Conservation (phyloP, 202 grass and related monocot genomes). For the Schoenoplectus tabernaemontani region DNA sequence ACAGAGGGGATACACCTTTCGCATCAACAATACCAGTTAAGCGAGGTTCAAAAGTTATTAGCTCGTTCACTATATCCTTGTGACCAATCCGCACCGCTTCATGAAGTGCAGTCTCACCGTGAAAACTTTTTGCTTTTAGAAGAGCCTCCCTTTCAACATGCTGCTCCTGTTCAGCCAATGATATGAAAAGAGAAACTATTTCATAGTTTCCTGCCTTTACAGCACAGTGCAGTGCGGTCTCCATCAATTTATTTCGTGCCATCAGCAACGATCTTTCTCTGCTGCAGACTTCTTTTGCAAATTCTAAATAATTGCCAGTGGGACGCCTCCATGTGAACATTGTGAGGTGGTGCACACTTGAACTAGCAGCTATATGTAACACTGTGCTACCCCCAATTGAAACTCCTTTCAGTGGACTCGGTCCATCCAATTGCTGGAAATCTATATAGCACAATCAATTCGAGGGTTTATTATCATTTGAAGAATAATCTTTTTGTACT, state of each 20-base stretch:
- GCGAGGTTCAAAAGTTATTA: background rate
- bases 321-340: too few relatives aligned
- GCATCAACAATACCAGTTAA: background rate
- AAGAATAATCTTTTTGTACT: too few relatives aligned
- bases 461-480: too few relatives aligned
- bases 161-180: background rate
- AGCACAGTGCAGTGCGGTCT: conserved; percentile 38
- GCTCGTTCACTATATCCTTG: background rate
- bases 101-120: conserved; percentile 28
- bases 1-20: conserved; percentile 23
- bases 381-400: background rate
- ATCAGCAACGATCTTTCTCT: background rate
- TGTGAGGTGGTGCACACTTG: background rate
- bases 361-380: background rate
- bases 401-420: background rate
- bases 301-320: background rate
- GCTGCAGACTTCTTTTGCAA: background rate
- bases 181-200: conserved; percentile 16
- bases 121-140: background rate
- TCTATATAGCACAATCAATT: background rate
- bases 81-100: conserved; percentile 19
- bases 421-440: background rate
- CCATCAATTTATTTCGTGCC: background rate
- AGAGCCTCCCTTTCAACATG: background rate
- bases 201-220: conserved; percentile 1